Evolutionary conservation across 352 stramenopile genomes (phyloP).

Genomic region (Phytophthora nicotianae): DNA sequence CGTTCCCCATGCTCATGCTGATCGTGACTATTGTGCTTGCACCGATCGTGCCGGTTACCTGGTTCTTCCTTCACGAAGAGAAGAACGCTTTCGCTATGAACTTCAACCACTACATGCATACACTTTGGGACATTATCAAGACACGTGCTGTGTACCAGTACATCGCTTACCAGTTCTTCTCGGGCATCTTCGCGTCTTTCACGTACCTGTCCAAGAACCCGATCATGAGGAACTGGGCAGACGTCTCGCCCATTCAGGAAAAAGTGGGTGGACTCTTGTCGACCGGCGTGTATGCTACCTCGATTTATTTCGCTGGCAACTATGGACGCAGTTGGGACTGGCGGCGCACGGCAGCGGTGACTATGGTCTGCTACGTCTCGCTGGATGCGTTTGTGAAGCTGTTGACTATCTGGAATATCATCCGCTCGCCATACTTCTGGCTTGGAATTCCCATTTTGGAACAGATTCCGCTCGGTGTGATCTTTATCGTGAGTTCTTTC

Average conservation of each 20-base stretch:
- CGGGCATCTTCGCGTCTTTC: slow-evolving; percentile 45
- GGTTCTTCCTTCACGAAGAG: slow-evolving; percentile 53
- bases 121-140: slow-evolving; percentile 53
- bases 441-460: slow-evolving; percentile 48
- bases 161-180: slow-evolving; percentile 48
- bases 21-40: slow-evolving; percentile 41
- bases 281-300: slow-evolving; percentile 39
- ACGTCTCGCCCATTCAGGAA: slow-evolving; percentile 45
- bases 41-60: slow-evolving; percentile 44
- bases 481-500: slow-evolving; percentile 64
- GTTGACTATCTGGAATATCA: slow-evolving; percentile 57
- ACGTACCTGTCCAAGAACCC: slow-evolving; percentile 46
- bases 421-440: slow-evolving; percentile 60
- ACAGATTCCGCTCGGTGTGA: slow-evolving; percentile 49
- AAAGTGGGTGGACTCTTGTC: slow-evolving; percentile 43
- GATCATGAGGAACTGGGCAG: slow-evolving; percentile 51
- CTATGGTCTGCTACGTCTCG: slow-evolving; percentile 37
- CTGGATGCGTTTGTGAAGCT: slow-evolving; percentile 50
- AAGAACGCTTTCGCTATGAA: slow-evolving; percentile 35
- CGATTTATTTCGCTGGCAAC: slow-evolving; percentile 58
- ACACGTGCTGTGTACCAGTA: slow-evolving; percentile 56
- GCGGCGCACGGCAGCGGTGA: slow-evolving; percentile 39
- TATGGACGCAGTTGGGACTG: slow-evolving; percentile 65
- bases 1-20: slow-evolving; percentile 48
- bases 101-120: slow-evolving; percentile 48